A percentile compares a stretch with the other conserved stretches of the same genome.
phyloP scores from a whole-genome alignment of 805 yeast species.

The Sporopachydermia quercuum region DNA sequence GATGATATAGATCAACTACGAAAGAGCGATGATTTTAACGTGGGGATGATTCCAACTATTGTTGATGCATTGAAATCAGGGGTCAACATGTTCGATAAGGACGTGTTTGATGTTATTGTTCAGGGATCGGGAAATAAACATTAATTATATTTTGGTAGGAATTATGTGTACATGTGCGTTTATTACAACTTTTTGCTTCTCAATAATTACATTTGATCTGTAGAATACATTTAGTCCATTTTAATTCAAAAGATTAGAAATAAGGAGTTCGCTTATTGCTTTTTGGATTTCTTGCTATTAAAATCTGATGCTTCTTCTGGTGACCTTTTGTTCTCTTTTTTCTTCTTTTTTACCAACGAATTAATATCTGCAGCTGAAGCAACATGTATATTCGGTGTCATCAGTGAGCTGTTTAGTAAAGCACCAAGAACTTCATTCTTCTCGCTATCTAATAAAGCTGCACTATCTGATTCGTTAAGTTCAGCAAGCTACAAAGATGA shows the following conservation, averaged over 20 bases:
- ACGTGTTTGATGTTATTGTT: conserved; percentile 12
- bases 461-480: not conserved
- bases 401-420: not conserved
- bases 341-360: not conserved
- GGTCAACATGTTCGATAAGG: conserved; percentile 19
- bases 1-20: conserved; percentile 26
- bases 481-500: not conserved
- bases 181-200: too few species aligned
- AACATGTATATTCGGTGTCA: too few species aligned
- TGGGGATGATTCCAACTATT: conserved; percentile 17
- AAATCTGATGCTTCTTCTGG: not conserved
- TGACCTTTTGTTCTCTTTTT: not conserved
- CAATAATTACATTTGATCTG: too few species aligned
- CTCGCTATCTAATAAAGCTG: not conserved
- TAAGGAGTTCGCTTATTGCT: too few species aligned
- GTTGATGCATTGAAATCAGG: conserved; percentile 23
- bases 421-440: not conserved
- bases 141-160: too few species aligned
- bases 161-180: too few species aligned
- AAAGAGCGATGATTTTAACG: conserved; percentile 26
- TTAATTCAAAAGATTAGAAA: too few species aligned
- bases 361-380: not conserved
- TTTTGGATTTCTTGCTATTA: too few species aligned
- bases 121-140: too few species aligned
- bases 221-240: too few species aligned